These are phyloP conservation scores for Zostera marina DNA, from an alignment of 116 monocot species.

Conservation along the genomic window DNA sequence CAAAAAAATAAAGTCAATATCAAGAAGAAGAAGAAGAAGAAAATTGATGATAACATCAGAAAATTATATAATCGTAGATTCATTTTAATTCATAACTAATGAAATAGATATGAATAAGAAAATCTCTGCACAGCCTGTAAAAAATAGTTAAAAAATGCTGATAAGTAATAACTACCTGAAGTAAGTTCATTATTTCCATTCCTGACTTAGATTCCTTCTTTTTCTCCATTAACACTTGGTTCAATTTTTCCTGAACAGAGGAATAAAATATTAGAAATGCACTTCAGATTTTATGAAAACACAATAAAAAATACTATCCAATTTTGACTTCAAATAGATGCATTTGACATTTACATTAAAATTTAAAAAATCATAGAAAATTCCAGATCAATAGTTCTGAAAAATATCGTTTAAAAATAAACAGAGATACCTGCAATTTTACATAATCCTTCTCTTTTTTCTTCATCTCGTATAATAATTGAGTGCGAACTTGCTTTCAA, in stretches of 20 bases:
- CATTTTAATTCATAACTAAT: no score
- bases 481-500: conserved; percentile 87
- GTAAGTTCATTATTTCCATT: conserved; percentile 97
- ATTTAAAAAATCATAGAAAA: not conserved
- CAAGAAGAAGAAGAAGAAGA: not conserved
- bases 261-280: not conserved
- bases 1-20: not conserved
- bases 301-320: not conserved
- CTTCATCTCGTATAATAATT: conserved; percentile 98
- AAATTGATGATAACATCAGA: not conserved
- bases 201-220: conserved; percentile 96
- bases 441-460: conserved; percentile 98
- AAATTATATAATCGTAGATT: not conserved
- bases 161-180: conserved; percentile 53
- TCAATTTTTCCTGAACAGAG: conserved; percentile 62
- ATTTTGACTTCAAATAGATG: not conserved
- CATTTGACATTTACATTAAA: not conserved
- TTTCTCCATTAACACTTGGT: conserved; percentile 95
- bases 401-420: not conserved
- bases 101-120: no score
- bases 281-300: not conserved
- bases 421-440: conserved; percentile 68
- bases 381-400: no score
- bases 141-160: no score
- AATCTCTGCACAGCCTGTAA: no score